Base-by-base conservation (phyloP, 495 filamentous ascomycete genomes). In the Penicillium crystallinum region DNA sequence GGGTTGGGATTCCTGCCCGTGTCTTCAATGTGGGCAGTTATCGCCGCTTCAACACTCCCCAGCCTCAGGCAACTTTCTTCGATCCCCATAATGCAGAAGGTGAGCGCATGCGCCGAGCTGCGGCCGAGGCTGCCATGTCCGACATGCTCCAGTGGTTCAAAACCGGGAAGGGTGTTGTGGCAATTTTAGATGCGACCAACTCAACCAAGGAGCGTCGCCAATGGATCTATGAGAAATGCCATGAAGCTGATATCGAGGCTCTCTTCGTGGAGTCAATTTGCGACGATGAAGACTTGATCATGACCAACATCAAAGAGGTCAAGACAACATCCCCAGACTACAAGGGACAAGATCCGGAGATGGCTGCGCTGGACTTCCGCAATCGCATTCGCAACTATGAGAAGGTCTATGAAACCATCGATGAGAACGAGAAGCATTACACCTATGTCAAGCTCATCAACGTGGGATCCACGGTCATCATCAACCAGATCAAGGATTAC, bases 381-480 rank as follows among this genome's bases (percentile, higher is more conserved):
- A 87, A 92, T 49, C 87, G 93, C 44, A 98, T 98, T 65, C 83
- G 85, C 55, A 95, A 96, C 66, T 98, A 98, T 67, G 93, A 98
- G 68, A 90, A 90, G 66, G 89, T 89, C 14, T 98, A 98, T 65
- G 81, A 96, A 72, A 90, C 89, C 0, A 89, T 98, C 59, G 88
- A 90, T 58, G 87, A 85, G 44, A 83, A 89, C 47, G 93, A 98
- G 74, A 81, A 80, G 46, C 72, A 88, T 52, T 79, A 89, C 53
- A 96, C 93, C 21, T 98, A 96, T 62, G 85, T 97, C 57, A 96
- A 98, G 72, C 84, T 98, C 57, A 96, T 98, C 77, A 86, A 98
- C 66, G 92, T 98, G 4, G 91, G 91, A 8, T 86, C 85, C 35
- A 89, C 93, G 56, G 91, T 97, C 54, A 89, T 97, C 59, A 96